Evolutionary conservation across 169 alveolate species (phyloP), one percentile per base, ranked within the genome.

Genomic region (Cryptosporidium parvum): DNA sequence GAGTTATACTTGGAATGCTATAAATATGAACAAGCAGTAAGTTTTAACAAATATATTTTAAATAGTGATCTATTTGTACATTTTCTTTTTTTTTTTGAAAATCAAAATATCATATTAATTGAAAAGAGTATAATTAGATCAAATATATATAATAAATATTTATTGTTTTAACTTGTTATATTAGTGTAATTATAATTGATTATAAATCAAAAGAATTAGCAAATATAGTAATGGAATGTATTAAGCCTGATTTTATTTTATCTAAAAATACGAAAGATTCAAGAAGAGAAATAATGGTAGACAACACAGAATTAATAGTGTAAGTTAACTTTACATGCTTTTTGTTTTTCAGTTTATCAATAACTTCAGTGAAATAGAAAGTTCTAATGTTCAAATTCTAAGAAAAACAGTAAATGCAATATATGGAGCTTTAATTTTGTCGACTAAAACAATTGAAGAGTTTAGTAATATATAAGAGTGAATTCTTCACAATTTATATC

Each of bases 331-430:
- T 37, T 31, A 39, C 31, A n/a, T 9, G 3, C n/a, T 31, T n/a
- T 73, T 35, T 21, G 3, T 5, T 73, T 7, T 51, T 0, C 8
- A 26, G 53, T 56, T 29, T 1, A 51, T 18, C 21, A 21, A 51
- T 21, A 3, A n/a, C 18, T 44, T 12, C 53, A 80, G 87, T 42
- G 58, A 69, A 10, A 26, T 80, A 29, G 87, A 80, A 31, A 59
- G 87, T 80, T 6, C 26, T 16, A 52, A 48, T 80, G n/a, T 65
- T n/a, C 18, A 39, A n/a, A 23, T 61, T 39, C 29, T 80, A 16
- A 80, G 87, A 44, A 80, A 80, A 37, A 44, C 67, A 1, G 73
- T 62, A 26, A 80, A 80, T 80, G 33, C 75, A 9, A 59, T 80
- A 2, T 80, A 80, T 23, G 75, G 67, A 26, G 53, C 62, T 42